Conservation (phyloP, 2,329 filamentous ascomycete species). For the Colletotrichum sp. region DNA sequence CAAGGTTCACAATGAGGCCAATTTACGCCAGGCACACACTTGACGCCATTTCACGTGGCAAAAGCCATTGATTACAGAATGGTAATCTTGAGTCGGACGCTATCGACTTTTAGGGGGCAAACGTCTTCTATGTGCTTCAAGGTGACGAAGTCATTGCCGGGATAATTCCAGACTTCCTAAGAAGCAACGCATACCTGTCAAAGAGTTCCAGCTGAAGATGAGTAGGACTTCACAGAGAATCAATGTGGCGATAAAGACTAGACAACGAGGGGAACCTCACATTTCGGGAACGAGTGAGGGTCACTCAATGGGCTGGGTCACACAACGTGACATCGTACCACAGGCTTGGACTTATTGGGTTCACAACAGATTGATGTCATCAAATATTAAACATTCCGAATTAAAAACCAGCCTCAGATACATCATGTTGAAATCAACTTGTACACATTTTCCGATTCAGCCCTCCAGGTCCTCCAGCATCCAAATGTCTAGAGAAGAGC, state of each 20-base stretch:
- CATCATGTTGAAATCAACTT: background rate
- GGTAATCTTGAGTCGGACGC: no score
- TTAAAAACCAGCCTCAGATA: background rate
- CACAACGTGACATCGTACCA: background rate
- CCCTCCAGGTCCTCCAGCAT: background rate
- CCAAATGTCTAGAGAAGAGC: background rate
- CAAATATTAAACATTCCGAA: background rate
- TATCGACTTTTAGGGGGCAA: no score
- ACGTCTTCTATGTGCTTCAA: no score
- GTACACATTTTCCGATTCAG: background rate
- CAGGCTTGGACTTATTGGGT: background rate
- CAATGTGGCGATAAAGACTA: fast-evolving
- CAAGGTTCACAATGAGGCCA: no score
- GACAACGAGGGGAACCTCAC: fast-evolving
- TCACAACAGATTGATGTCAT: background rate
- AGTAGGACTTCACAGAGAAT: no score
- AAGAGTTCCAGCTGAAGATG: no score
- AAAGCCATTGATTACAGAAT: no score
- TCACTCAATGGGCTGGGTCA: fast-evolving
- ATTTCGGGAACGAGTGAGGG: background rate
- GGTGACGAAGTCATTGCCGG: no score
- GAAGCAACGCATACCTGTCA: no score
- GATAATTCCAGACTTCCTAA: no score
- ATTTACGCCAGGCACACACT: no score
- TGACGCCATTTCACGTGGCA: no score